Evolutionary conservation across 768 basidiomycete species (phyloP), one percentile per base, ranked within the genome.

Genomic region (Coprinopsis cinerea): DNA sequence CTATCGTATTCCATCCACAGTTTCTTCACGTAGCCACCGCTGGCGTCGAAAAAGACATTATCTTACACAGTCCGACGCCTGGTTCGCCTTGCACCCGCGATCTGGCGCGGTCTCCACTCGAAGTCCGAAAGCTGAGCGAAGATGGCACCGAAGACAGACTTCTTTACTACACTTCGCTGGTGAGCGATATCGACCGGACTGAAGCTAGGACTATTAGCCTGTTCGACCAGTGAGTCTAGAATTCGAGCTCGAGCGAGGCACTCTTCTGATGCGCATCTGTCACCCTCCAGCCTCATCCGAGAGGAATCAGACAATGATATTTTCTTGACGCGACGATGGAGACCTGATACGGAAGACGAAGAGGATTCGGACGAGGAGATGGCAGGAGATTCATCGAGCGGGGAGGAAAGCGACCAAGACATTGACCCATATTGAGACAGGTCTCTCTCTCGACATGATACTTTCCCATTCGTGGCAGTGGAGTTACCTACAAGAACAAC

Each of bases 1-100:
- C 81, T 0, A 71, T 78, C 2, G 64, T 85, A 22, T 79, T 89
- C 50, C 90, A 92, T 59, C 89, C 90, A 1, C 70, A 76, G 18
- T 70, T 83, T 35, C 75, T 85, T 2, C 75, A 83, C 48, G 67
- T 88, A 25, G 74, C 78, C 28, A 88, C 88, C 3, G 72, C 83
- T 3, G 90, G 89, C 2, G 76, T 92, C 18, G 90, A 92, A 62
- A 79, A 78, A 22, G 72, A 79, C 53, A 73, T 89, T 22, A 57
- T 82, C 17, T 63, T 91, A 11, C 89, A 90, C 61, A 82, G 84
- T 56, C 78, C 85, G 2, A 82, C 81, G 4, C 59, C 69, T 4
- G 68, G 64, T 23, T 68, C 79, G 0, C 79, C 81, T 1, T 83
- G 82, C 11, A 73, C 72, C 30, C 60, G 69, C 18, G 61, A 73